Base-by-base conservation (phyloP, 768 basidiomycete genomes). In the Trametes elegans region DNA sequence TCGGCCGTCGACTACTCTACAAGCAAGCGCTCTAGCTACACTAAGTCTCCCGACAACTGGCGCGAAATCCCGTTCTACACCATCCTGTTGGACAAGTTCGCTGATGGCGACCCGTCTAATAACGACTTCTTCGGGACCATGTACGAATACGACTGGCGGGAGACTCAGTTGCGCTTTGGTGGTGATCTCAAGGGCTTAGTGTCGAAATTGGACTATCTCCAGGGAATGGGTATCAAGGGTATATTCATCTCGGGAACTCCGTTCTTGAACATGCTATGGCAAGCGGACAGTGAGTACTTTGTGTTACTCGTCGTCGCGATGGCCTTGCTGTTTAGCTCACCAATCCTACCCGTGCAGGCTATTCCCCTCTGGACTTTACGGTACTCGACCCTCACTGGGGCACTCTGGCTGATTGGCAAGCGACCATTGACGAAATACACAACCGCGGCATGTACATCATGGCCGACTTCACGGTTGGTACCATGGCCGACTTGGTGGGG, bases 221-320 rank as follows among this genome's bases (percentile, higher is more conserved):
- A 90, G 40, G 90, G 90, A 59, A 94, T 95, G 90, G 94, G 94
- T 59, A 72, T 93, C 57, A 76, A 76, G 62, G 79, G 84, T 47
- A 84, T 97, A 63, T 97, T 92, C 74, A 88, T 96, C 68, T 92
- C 94, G 21, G 94, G 94, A 48, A 97, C 94, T 1, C 84, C 87
- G 48, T 97, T 93, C 71, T 58, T 97, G 58, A 96, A 96, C 79
- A 94, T 94, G 93, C 72, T 92, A n/a, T 96, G 93, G 93, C 88
- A 94, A 67, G 88, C 92, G 3, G 93, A 96, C 80, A 93, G 93
- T 94, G 49, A 67, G 92, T 81, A 9, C 43, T 35, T 42, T n/a
- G n/a, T n/a, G n/a, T n/a, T n/a, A 46, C 43, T 57, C 53, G 29
- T 31, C 39, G 13, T 32, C 7, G 23, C 36, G 5, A 21, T 10